Percentiles rank a stretch among this genome's conserved stretches.
Evolutionary conservation across 371 early-diverging fungal genomes (phyloP).

Genomic region (Mucor indicus): DNA sequence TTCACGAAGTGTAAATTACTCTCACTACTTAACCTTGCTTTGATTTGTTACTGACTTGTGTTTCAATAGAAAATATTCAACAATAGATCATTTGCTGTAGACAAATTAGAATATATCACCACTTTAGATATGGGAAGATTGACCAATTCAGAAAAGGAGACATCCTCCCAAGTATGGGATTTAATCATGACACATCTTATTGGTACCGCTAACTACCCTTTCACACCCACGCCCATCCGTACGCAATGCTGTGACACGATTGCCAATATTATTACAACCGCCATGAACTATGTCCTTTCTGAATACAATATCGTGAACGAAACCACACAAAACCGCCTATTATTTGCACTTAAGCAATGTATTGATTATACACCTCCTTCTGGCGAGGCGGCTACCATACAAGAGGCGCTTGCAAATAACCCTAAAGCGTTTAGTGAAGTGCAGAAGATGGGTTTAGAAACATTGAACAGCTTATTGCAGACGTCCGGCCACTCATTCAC

Average conservation of each 20-base stretch:
- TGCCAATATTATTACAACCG: slow-evolving; percentile 73
- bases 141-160: slow-evolving; percentile 44
- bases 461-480: slow-evolving; percentile 85
- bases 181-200: slow-evolving; percentile 76
- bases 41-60: not conserved
- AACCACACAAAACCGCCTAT: slow-evolving; percentile 52
- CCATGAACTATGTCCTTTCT: slow-evolving; percentile 64
- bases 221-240: slow-evolving; percentile 62
- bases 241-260: slow-evolving; percentile 82
- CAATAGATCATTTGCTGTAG: slow-evolving; percentile 81
- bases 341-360: slow-evolving; percentile 43
- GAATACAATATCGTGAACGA: slow-evolving; percentile 52
- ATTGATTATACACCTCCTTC: slow-evolving; percentile 28
- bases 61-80: slow-evolving; percentile 56
- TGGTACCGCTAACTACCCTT: slow-evolving; percentile 68
- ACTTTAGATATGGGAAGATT: slow-evolving; percentile 70
- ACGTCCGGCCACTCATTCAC: slow-evolving; percentile 87
- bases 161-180: slow-evolving; percentile 58
- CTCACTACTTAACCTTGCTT: not conserved
- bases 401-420: slow-evolving; percentile 7
- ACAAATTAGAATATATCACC: slow-evolving; percentile 75
- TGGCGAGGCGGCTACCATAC: slow-evolving; percentile 12
- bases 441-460: slow-evolving; percentile 84
- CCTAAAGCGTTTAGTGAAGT: slow-evolving; percentile 59
- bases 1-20: not conserved